Evolutionary conservation across 2,329 filamentous ascomycete genomes (phyloP).

Genomic region (Sphaceloma murrayae): DNA sequence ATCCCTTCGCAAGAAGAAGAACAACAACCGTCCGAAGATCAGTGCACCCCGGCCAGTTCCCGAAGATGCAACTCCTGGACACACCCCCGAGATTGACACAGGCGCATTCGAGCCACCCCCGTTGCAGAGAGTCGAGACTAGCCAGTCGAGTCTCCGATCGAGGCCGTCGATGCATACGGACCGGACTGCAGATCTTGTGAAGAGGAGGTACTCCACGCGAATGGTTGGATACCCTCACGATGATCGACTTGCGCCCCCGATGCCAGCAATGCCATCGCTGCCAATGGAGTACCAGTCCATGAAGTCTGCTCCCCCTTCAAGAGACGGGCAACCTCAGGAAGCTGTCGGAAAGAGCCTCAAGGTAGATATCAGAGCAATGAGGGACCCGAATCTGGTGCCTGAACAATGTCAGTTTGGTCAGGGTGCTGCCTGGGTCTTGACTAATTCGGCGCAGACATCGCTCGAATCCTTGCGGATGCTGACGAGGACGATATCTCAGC

Average conservation of each 20-base stretch:
- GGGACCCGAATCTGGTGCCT: constrained; percentile 66
- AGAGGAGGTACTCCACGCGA: constrained; percentile 85
- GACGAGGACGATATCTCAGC: constrained; percentile 78
- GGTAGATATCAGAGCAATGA: constrained; percentile 67
- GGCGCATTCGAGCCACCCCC: constrained; percentile 29
- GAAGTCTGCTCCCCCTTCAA: constrained; percentile 35
- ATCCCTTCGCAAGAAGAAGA: constrained; percentile 55
- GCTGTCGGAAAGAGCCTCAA: constrained; percentile 48
- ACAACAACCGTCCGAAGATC: constrained; percentile 46
- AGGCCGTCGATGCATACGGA: constrained; percentile 30
- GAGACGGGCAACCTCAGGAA: constrained; percentile 36
- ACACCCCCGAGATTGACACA: constrained; percentile 19
- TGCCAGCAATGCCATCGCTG: constrained; percentile 51
- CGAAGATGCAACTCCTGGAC: constrained; percentile 19
- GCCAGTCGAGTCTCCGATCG: constrained; percentile 24
- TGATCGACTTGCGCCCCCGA: constrained; percentile 46
- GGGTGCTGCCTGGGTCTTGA: no score
- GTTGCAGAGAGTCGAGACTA: constrained; percentile 15
- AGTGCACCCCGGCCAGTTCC: constrained; percentile 50
- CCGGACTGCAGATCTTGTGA: constrained; percentile 72
- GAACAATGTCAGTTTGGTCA: constrained; percentile 58
- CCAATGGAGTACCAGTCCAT: constrained; percentile 45
- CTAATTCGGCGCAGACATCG: constrained; percentile 43
- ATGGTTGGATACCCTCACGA: constrained; percentile 62
- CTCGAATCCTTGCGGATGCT: constrained; percentile 67